Conservation (phyloP, 176 grass and related monocot genomes). For the Triticum monococcum region DNA sequence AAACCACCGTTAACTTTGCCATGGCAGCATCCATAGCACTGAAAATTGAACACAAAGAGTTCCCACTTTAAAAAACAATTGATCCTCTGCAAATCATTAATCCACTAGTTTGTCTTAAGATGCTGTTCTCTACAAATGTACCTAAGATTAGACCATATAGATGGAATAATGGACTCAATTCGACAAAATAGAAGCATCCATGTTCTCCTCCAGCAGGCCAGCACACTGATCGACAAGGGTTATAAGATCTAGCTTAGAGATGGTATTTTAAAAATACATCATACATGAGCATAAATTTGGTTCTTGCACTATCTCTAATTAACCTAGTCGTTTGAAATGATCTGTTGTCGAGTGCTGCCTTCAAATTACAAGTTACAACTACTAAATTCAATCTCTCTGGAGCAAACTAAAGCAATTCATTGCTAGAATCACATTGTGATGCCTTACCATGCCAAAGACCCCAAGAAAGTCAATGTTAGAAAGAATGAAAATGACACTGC, state of each 20-base stretch:
- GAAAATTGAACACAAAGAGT: not conserved
- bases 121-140: not conserved
- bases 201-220: not conserved
- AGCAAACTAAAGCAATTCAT: not conserved
- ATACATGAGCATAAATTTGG: not conserved
- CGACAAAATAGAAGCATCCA: not conserved
- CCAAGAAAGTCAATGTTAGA: not conserved
- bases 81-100: not conserved
- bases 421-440: not conserved
- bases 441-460: not conserved
- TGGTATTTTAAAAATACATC: not conserved
- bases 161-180: not conserved
- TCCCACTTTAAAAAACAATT: not conserved
- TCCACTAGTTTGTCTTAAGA: not conserved
- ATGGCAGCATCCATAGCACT: not conserved
- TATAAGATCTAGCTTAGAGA: not conserved
- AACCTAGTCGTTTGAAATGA: not conserved
- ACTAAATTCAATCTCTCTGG: not conserved
- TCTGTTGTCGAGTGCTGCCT: not conserved
- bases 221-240: not conserved
- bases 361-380: not conserved
- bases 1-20: not conserved
- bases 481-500: not conserved
- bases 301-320: not conserved
- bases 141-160: not conserved